A percentile compares a stretch with the other conserved stretches of the same genome.
Conservation (phyloP, 2,329 filamentous ascomycete genomes). For the Zymoseptoria ardabiliae region DNA sequence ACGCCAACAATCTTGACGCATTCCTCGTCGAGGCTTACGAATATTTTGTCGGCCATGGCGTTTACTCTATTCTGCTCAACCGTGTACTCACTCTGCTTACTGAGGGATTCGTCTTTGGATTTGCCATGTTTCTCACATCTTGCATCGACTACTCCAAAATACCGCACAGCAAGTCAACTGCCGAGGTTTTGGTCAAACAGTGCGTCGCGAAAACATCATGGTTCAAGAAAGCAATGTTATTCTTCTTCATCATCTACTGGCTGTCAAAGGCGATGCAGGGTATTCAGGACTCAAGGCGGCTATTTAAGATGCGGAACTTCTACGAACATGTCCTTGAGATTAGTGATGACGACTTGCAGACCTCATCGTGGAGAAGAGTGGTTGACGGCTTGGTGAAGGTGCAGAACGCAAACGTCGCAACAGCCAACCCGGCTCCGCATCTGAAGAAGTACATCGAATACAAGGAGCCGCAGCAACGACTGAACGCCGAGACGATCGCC, state of each 20-base stretch:
- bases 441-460: conserved; percentile 57
- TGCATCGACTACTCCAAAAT: conserved; percentile 77
- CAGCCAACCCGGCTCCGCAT: conserved; percentile 55
- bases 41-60: conserved; percentile 75
- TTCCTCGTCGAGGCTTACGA: conserved; percentile 81
- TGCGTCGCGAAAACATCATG: conserved; percentile 68
- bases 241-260: conserved; percentile 81
- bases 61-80: conserved; percentile 75
- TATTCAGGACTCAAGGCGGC: conserved; percentile 62
- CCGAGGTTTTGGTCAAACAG: conserved; percentile 59
- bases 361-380: conserved; percentile 87
- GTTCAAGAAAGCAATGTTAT: conserved; percentile 70
- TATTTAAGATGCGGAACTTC: conserved; percentile 76
- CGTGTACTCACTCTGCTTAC: conserved; percentile 69
- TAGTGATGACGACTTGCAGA: conserved; percentile 81
- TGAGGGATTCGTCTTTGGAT: conserved; percentile 71
- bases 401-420: conserved; percentile 79
- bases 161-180: conserved; percentile 54
- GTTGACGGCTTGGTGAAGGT: conserved; percentile 78
- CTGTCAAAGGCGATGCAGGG: conserved; percentile 72
- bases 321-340: conserved; percentile 77
- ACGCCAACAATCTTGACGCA: conserved; percentile 79
- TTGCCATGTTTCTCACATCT: conserved; percentile 75
- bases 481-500: conserved; percentile 95
- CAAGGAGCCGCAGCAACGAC: conserved; percentile 57